Percentiles rank a stretch among this genome's conserved stretches.
Conservation (phyloP, 2,329 filamentous ascomycete genomes). For the Aureobasidium sp. region DNA sequence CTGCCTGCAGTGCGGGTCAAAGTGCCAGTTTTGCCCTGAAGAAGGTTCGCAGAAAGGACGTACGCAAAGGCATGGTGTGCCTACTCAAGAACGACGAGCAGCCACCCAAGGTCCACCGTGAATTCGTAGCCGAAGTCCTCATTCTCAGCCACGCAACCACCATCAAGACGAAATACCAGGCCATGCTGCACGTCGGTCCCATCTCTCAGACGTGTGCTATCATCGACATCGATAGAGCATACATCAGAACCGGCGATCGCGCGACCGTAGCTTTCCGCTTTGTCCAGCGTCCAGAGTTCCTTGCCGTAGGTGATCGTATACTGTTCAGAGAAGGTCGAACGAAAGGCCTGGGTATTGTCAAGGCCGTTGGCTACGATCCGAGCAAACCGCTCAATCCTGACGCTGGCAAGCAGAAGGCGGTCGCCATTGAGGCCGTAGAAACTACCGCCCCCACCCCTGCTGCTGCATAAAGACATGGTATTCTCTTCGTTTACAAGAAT, state of each 20-base stretch:
- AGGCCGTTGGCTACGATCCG: slow-evolving; percentile 78
- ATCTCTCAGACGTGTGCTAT: slow-evolving; percentile 94
- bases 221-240: slow-evolving; percentile 93
- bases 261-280: slow-evolving; percentile 92
- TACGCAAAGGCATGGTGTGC: slow-evolving; percentile 96
- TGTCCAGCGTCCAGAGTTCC: slow-evolving; percentile 85
- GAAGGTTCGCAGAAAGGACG: slow-evolving; percentile 79
- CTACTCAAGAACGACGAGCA: slow-evolving; percentile 63
- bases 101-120: slow-evolving; percentile 45
- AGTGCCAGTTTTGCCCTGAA: slow-evolving; percentile 88
- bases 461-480: background rate
- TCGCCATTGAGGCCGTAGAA: background rate
- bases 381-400: slow-evolving; percentile 38
- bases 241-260: slow-evolving; percentile 90
- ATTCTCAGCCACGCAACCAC: slow-evolving; percentile 95
- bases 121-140: slow-evolving; percentile 64
- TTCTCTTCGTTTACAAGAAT: background rate
- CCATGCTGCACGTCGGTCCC: slow-evolving; percentile 93
- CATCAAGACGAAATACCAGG: slow-evolving; percentile 94
- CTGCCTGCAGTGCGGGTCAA: slow-evolving; percentile 82
- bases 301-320: slow-evolving; percentile 79
- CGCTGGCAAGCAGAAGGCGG: slow-evolving; percentile 20
- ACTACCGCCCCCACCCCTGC: background rate
- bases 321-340: slow-evolving; percentile 91
- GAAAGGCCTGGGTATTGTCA: slow-evolving; percentile 92